A percentile compares a stretch with the other conserved stretches of the same genome.
Conservation (phyloP, 257 asterid genomes). For the Linaria vulgaris region DNA sequence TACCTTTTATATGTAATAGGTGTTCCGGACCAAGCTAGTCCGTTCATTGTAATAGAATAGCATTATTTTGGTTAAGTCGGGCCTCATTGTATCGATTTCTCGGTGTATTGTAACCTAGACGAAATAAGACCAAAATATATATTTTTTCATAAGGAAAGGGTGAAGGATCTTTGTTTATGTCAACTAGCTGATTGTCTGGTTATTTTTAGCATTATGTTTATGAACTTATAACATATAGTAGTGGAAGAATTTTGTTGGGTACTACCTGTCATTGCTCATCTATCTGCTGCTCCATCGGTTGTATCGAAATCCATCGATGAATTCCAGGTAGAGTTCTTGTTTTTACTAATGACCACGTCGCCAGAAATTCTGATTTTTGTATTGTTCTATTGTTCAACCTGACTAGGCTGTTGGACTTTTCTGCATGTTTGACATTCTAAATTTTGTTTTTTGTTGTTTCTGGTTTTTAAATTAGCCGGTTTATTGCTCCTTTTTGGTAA, state of each 20-base stretch:
- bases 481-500: slow-evolving; percentile 1
- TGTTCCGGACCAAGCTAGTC: too few relatives aligned
- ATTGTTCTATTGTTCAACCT: not conserved
- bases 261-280: slow-evolving; percentile 40
- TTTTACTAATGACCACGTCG: slow-evolving; percentile 28
- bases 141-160: too few relatives aligned
- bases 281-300: slow-evolving; percentile 38
- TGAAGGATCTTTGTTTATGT: slow-evolving; percentile 41
- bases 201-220: slow-evolving; percentile 14
- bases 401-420: slow-evolving; percentile 33
- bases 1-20: too few relatives aligned
- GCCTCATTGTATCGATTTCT: too few relatives aligned
- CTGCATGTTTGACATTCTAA: slow-evolving; percentile 38
- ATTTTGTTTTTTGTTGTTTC: slow-evolving; percentile 50
- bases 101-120: too few relatives aligned
- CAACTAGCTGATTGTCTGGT: slow-evolving; percentile 37
- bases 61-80: too few relatives aligned
- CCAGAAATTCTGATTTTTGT: slow-evolving; percentile 22
- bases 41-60: too few relatives aligned
- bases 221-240: slow-evolving; percentile 2
- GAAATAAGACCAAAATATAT: too few relatives aligned
- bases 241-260: slow-evolving; percentile 27
- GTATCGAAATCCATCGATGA: slow-evolving; percentile 60
- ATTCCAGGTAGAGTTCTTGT: slow-evolving; percentile 50
- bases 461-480: slow-evolving; percentile 34